Percentiles rank a stretch among this genome's conserved stretches.
Conservation (phyloP, 179 eudicot genomes). For the Silene noctiflora region DNA sequence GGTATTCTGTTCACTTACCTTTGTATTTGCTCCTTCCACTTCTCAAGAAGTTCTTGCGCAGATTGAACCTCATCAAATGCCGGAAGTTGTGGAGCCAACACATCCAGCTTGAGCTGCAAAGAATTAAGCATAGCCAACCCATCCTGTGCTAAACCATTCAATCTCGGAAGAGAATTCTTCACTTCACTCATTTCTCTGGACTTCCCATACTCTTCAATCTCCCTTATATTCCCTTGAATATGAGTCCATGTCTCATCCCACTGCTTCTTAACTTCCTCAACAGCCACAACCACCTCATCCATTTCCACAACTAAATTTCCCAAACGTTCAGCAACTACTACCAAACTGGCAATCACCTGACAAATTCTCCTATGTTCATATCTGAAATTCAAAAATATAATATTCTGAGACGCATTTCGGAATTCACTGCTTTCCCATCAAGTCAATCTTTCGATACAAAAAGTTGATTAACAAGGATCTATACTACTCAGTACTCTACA, state of each 20-base stretch:
- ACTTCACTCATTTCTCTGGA: conserved; percentile 29
- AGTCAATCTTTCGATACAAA: too few relatives aligned
- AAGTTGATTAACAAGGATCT: too few relatives aligned
- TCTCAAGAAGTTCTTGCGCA: conserved; percentile 57
- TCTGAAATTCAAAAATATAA: too few relatives aligned
- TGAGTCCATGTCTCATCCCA: conserved; percentile 58
- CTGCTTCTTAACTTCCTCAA: conserved; percentile 71
- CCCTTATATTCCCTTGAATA: conserved; percentile 49
- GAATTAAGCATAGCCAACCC: conserved; percentile 55
- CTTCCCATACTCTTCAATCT: conserved; percentile 66
- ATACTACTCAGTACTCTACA: too few relatives aligned
- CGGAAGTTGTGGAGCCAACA: conserved; percentile 85
- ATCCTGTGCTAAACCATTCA: conserved; percentile 83
- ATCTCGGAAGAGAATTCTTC: conserved; percentile 67
- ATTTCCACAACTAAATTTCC: conserved; percentile 26
- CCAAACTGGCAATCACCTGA: background rate
- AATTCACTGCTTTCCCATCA: too few relatives aligned
- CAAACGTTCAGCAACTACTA: background rate
- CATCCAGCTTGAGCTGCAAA: conserved; percentile 61
- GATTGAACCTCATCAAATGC: conserved; percentile 51
- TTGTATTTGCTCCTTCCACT: conserved; percentile 67
- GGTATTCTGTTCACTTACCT: conserved; percentile 35
- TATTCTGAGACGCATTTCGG: too few relatives aligned
- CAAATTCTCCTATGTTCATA: background rate
- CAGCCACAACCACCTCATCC: conserved; percentile 73